Evolutionary conservation across 805 yeast species (phyloP).

Genomic region (Nakazawaea wickerhamii): DNA sequence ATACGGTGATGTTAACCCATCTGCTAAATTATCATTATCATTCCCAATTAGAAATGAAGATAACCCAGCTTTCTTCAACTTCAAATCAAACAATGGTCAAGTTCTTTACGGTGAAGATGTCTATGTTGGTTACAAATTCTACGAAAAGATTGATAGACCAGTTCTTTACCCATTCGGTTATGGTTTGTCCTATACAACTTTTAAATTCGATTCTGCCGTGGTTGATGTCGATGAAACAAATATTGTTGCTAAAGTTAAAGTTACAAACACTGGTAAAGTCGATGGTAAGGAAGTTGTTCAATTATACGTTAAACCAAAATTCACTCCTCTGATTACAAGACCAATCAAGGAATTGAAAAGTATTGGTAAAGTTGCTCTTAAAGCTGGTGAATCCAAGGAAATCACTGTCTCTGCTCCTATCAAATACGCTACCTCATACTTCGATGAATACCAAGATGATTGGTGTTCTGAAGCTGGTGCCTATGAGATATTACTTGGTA

Average conservation of each 20-base stretch:
- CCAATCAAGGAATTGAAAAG: conserved; percentile 52
- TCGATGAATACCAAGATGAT: conserved; percentile 37
- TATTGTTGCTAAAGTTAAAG: conserved; percentile 29
- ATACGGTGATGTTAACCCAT: conserved; percentile 50
- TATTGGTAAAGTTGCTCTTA: conserved; percentile 38
- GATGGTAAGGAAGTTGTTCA: conserved; percentile 49
- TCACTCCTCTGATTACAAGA: conserved; percentile 33
- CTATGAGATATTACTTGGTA: conserved; percentile 41
- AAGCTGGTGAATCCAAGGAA: conserved; percentile 35
- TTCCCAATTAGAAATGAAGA: conserved; percentile 43
- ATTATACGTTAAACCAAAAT: conserved; percentile 35
- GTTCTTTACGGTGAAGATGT: conserved; percentile 56
- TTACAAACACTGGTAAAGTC: conserved; percentile 38
- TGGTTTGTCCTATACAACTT: conserved; percentile 51
- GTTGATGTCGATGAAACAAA: conserved; percentile 25
- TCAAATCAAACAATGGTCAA: conserved; percentile 41
- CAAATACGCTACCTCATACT: conserved; percentile 45
- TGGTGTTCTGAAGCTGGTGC: conserved; percentile 46
- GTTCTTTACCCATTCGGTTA: conserved; percentile 52
- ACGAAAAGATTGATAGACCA: conserved; percentile 40
- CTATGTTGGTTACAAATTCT: conserved; percentile 52
- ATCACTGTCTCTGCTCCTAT: conserved; percentile 32
- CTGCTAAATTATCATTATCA: conserved; percentile 46
- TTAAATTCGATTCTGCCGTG: conserved; percentile 31
- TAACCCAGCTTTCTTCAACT: conserved; percentile 47